phyloP scores from a whole-genome alignment of 441 rosid genomes.

The Theobroma grandiflorum region DNA sequence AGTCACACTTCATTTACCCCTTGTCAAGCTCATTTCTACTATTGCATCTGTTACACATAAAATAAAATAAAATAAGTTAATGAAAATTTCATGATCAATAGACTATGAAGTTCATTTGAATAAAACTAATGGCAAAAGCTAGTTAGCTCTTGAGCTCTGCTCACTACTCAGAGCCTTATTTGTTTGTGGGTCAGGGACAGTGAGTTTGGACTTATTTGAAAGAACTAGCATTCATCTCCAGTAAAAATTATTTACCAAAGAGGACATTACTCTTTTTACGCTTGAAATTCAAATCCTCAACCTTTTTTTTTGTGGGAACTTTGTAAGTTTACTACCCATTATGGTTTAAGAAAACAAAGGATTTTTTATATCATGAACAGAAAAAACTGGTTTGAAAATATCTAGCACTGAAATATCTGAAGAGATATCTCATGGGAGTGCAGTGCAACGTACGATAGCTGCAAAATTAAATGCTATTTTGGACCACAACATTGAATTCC shows the following conservation, averaged over 20 bases:
- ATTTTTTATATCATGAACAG: background rate
- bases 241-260: background rate
- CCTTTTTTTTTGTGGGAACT: background rate
- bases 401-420: background rate
- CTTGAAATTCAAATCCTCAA: background rate
- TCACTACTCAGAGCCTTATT: background rate
- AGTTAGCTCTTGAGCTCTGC: background rate
- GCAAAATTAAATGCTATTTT: background rate
- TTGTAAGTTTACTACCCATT: background rate
- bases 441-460: background rate
- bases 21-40: background rate
- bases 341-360: background rate
- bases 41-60: background rate
- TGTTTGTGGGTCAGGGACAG: background rate
- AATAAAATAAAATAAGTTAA: background rate
- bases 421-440: background rate
- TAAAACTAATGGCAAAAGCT: background rate
- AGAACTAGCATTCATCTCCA: background rate
- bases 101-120: background rate
- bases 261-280: background rate
- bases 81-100: background rate
- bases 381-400: background rate
- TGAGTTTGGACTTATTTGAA: background rate
- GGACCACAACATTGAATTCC: slow-evolving; percentile 1
- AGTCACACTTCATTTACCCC: background rate